Evolutionary conservation across 441 rosid species (phyloP).

Genomic region (Gossypium trilobum): DNA sequence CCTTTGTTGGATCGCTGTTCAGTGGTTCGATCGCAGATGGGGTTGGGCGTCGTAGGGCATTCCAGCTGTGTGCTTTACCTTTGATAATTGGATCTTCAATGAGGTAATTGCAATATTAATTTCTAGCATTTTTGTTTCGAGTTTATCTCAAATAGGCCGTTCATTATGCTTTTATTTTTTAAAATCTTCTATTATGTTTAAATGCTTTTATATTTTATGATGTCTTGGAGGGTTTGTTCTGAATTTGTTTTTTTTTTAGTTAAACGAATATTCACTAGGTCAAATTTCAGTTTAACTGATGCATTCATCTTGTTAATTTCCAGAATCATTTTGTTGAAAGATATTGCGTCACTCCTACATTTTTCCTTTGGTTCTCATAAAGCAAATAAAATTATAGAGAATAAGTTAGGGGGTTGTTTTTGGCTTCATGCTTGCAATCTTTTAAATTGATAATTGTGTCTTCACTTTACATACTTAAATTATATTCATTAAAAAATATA

Average conservation of each 20-base stretch:
- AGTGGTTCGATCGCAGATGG: constrained; percentile 91
- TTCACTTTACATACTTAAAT: background rate
- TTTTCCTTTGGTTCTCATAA: background rate
- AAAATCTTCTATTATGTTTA: too few species aligned
- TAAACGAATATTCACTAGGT: background rate
- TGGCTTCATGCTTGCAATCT: constrained; percentile 5
- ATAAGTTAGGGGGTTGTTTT: background rate
- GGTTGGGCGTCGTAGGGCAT: constrained; percentile 78
- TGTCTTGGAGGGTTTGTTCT: background rate
- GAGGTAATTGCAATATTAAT: constrained; percentile 40
- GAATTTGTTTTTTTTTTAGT: background rate
- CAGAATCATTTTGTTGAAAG: background rate
- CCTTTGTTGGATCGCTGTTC: constrained; percentile 74
- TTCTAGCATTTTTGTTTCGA: background rate
- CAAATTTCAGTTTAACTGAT: background rate
- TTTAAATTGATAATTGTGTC: background rate
- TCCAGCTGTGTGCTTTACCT: constrained; percentile 83
- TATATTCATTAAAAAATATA: background rate
- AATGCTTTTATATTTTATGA: background rate
- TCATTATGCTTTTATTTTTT: background rate
- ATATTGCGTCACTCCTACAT: background rate
- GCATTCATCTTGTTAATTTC: background rate
- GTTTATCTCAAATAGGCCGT: background rate
- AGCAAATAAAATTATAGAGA: background rate
- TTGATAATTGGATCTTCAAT: constrained; percentile 76